phyloP scores from a whole-genome alignment of 2,329 filamentous ascomycete species.

The Aspergillus sp. region DNA sequence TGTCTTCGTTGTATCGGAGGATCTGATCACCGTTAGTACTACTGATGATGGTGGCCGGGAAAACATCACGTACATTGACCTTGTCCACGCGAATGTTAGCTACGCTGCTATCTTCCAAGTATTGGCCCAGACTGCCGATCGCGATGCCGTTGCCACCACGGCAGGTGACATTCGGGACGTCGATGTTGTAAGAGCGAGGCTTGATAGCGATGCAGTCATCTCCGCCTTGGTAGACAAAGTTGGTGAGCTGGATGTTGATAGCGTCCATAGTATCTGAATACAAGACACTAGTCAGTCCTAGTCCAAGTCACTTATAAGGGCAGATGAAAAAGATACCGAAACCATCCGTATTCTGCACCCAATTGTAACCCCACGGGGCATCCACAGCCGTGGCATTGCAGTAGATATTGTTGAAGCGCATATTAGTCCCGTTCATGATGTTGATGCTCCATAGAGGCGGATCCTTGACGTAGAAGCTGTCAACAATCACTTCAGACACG shows the following conservation, averaged over 20 bases:
- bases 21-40: slow-evolving; percentile 29
- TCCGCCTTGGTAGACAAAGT: slow-evolving; percentile 59
- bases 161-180: slow-evolving; percentile 57
- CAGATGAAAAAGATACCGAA: slow-evolving; percentile 41
- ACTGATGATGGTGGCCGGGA: no score
- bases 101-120: slow-evolving; percentile 56
- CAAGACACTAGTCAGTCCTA: background rate
- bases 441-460: slow-evolving; percentile 58
- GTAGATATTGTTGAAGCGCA: slow-evolving; percentile 55
- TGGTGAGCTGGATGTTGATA: slow-evolving; percentile 51
- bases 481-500: slow-evolving; percentile 56
- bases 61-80: slow-evolving; percentile 31
- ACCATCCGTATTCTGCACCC: slow-evolving; percentile 61
- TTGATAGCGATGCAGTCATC: slow-evolving; percentile 66
- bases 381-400: slow-evolving; percentile 54
- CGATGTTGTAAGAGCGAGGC: slow-evolving; percentile 62
- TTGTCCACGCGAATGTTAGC: slow-evolving; percentile 53
- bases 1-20: slow-evolving; percentile 50
- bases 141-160: slow-evolving; percentile 56
- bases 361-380: slow-evolving; percentile 55
- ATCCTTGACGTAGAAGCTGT: slow-evolving; percentile 55
- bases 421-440: slow-evolving; percentile 60
- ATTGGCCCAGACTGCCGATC: slow-evolving; percentile 57
- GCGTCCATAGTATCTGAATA: slow-evolving; percentile 57
- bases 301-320: no score